Base-by-base conservation (phyloP, 2,329 filamentous ascomycete species). In the Verticillium albo-atrum region DNA sequence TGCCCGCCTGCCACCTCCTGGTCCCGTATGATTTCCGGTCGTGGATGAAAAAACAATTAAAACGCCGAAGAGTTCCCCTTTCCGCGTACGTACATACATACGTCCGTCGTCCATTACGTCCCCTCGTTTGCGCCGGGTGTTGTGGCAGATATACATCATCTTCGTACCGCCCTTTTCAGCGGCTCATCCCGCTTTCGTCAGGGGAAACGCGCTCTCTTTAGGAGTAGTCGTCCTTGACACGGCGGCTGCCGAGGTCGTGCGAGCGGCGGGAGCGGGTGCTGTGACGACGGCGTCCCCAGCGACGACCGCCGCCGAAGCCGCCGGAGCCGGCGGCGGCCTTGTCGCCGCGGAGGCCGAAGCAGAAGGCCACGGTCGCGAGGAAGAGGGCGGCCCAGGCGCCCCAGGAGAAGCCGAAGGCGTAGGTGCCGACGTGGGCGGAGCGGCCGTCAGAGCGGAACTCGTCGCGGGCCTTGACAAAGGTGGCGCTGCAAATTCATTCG, bases 391-490 rank as follows among this genome's bases (percentile, higher is more conserved):
- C 84, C 74, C 87, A 86, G 1, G 89, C 83, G 17, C 82, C 87
- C 91, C 91, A 95, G 63, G 86, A 87, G 76, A 92, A 94, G 52
- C 84, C 91, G 68, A 91, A 91, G 23, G 86, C 88, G 68, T 88
- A 90, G 32, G 68, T 69, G 57, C 91, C 91, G 37, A 95, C 71
- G 12, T 71, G 72, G 30, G 91, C 89, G 20, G 72, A 69, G 58
- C 85, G 82, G 61, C 80, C 82, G 58, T 75, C 80, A 35, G 69
- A 68, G 35, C 74, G 74, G 79, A 94, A 93, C 37, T 76, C 79
- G 67, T 91, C 77, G 70, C 89, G 88, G 59, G 86, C 89, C 67
- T 85, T 78, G 68, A 92, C 87, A 66, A 91, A 91, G 65, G 77
- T 80, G 47, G 81, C 82, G 26, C 79, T 82, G 57, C 6, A 20